Conservation (phyloP, 768 basidiomycete species). For the Chalciporus chontae region DNA sequence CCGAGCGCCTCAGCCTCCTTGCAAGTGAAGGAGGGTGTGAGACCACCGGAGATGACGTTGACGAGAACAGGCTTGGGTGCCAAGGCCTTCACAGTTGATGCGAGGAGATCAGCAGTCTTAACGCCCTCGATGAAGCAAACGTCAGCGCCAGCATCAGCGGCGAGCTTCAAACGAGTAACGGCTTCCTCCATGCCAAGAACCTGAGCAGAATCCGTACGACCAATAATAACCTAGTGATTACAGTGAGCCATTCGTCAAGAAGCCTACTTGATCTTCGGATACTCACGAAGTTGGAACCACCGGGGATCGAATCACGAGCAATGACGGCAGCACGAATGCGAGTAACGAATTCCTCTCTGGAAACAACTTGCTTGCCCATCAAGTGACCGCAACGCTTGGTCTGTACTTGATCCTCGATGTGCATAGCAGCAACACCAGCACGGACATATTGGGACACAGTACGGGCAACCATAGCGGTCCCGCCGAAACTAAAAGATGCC, state of each 20-base stretch:
- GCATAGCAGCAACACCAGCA: constrained; percentile 69
- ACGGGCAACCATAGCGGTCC: constrained; percentile 70
- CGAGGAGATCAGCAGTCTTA: constrained; percentile 60
- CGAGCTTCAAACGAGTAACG: constrained; percentile 58
- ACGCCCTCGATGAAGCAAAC: constrained; percentile 84
- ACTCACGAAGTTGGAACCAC: constrained; percentile 68
- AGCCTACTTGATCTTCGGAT: background rate
- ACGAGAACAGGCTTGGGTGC: constrained; percentile 77
- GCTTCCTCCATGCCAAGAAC: constrained; percentile 80
- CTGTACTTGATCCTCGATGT: constrained; percentile 82
- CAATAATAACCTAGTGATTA: constrained; percentile 56
- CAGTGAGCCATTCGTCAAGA: background rate
- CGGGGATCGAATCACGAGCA: constrained; percentile 73
- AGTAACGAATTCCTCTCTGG: constrained; percentile 69
- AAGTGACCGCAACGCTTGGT: constrained; percentile 79
- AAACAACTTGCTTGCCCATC: constrained; percentile 79
- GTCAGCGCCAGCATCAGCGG: constrained; percentile 71
- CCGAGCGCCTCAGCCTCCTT: constrained; percentile 66
- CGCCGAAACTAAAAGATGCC: constrained; percentile 49
- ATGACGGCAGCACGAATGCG: constrained; percentile 76
- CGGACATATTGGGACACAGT: constrained; percentile 69
- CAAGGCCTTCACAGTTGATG: constrained; percentile 60
- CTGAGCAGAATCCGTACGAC: constrained; percentile 75
- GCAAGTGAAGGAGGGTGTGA: constrained; percentile 71
- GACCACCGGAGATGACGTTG: constrained; percentile 75